These are phyloP conservation scores for Hibiscus mutabilis DNA, from an alignment of 345 rosid genomes.

Conservation along the genomic window DNA sequence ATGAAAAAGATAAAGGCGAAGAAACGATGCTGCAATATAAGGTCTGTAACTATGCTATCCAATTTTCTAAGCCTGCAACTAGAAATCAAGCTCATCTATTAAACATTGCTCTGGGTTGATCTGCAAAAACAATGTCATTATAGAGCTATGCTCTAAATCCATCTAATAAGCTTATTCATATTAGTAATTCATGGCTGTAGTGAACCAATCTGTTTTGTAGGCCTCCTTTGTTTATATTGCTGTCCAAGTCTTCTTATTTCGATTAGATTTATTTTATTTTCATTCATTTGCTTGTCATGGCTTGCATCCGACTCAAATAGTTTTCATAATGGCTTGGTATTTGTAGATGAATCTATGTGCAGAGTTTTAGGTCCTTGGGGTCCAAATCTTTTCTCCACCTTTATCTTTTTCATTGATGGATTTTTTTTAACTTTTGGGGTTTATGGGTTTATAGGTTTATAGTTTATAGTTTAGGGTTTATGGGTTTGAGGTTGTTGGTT, in stretches of 20 bases:
- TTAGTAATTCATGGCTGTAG: not conserved
- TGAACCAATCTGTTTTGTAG: not conserved
- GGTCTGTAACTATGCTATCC: constrained; percentile 30
- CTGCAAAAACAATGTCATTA: not conserved
- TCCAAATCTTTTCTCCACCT: constrained; percentile 64
- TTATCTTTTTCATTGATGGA: no score
- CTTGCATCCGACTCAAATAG: not conserved
- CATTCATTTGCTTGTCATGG: not conserved
- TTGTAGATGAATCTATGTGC: constrained; percentile 22
- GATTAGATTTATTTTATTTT: not conserved
- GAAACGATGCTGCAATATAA: no score
- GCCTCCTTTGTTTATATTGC: no score
- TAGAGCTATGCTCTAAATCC: not conserved
- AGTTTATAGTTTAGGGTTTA: no score
- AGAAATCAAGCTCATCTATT: not conserved
- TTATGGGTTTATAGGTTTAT: no score
- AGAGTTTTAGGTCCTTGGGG: constrained; percentile 99
- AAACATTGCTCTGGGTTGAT: not conserved
- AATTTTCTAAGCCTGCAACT: not conserved
- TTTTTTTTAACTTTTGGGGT: no score
- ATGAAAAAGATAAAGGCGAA: no score
- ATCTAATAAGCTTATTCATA: not conserved
- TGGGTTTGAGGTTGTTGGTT: no score
- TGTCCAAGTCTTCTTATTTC: not conserved
- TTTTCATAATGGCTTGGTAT: constrained; percentile 4